Base-by-base conservation (phyloP, 805 yeast species). In the Metschnikowia gelsemii region DNA sequence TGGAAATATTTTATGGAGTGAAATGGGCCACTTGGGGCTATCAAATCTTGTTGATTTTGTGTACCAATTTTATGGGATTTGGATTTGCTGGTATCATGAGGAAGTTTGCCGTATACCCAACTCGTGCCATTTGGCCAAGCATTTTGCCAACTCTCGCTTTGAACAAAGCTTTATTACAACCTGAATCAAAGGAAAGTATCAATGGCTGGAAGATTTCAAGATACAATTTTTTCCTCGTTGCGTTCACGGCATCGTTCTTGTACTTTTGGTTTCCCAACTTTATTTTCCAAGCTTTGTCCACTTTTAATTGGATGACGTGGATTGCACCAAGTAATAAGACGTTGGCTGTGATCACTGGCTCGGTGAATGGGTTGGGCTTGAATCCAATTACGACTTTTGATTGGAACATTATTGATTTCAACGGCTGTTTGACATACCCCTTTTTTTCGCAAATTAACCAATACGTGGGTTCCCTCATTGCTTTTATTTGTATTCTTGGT, bases 241-340 rank as follows among this genome's bases (percentile, higher is more conserved):
- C 32, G 3, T 33, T 26, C 21, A 12, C 30, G 16, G 34, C 22
- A 9, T 25, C 29, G 22, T 41, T 32, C 34, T 32, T 36, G 30
- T 23, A 33, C 33, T 37, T 43, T 33, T 37, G 36, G 43, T n/a
- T 43, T 34, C 39, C 39, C n/a, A 17, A 68, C 27, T 80, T 65
- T 56, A 60, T 83, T 27, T 77, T 79, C 59, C 71, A 70, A 23
- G 84, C 78, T 8, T 62, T 84, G 45, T 74, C 84, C 2, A 65
- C 69, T 49, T 80, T 84, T 54, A 75, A 80, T 6, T 80, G 82
- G 71, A 74, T 80, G 27, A 69, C 82, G n/a, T 83, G 89, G 88
- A 79, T 80, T 35, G 68, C 56, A 14, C 78, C 78, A n/a, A 59
- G 76, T 28, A 79, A 78, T 54, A 74, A 74, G 38, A 70, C 72